These are phyloP conservation scores for Coemansia sp. DNA, from an alignment of 192 early-diverging fungal species.

Conservation along the genomic window DNA sequence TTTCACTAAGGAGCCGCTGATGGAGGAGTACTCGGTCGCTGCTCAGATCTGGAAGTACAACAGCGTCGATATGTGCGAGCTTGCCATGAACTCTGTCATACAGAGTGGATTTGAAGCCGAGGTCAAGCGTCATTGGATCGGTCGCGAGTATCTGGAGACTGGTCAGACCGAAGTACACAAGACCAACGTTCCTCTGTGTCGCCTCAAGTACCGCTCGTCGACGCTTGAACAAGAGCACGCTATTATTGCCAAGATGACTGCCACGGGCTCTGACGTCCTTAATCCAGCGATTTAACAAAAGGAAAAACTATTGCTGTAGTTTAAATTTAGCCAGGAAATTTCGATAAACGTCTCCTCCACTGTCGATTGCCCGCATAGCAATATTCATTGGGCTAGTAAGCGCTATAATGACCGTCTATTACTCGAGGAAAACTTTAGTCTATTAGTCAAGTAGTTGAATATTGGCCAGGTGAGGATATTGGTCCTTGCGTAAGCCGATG, in stretches of 20 bases:
- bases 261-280: neutral
- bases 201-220: slow-evolving; percentile 79
- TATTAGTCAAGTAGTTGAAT: neutral
- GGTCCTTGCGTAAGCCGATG: neutral
- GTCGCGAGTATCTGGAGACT: slow-evolving; percentile 69
- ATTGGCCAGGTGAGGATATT: neutral
- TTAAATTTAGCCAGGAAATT: too few relatives aligned
- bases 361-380: too few relatives aligned
- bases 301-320: too few relatives aligned
- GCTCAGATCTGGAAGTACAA: slow-evolving; percentile 96
- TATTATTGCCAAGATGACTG: slow-evolving; percentile 12
- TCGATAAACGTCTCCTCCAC: too few relatives aligned
- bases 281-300: neutral
- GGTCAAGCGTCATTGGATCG: slow-evolving; percentile 90
- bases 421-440: neutral
- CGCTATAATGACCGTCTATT: too few relatives aligned
- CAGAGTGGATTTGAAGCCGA: slow-evolving; percentile 89
- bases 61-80: slow-evolving; percentile 91
- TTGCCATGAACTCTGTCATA: slow-evolving; percentile 84
- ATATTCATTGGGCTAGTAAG: too few relatives aligned
- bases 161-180: slow-evolving; percentile 82
- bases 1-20: slow-evolving; percentile 94
- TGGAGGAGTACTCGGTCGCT: slow-evolving; percentile 94
- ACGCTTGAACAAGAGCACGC: slow-evolving; percentile 80
- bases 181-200: slow-evolving; percentile 90